Evolutionary conservation across 139 green algal genomes (phyloP), one percentile per base, ranked within the genome.

Genomic region (Mesotaenium endlicherianum): DNA sequence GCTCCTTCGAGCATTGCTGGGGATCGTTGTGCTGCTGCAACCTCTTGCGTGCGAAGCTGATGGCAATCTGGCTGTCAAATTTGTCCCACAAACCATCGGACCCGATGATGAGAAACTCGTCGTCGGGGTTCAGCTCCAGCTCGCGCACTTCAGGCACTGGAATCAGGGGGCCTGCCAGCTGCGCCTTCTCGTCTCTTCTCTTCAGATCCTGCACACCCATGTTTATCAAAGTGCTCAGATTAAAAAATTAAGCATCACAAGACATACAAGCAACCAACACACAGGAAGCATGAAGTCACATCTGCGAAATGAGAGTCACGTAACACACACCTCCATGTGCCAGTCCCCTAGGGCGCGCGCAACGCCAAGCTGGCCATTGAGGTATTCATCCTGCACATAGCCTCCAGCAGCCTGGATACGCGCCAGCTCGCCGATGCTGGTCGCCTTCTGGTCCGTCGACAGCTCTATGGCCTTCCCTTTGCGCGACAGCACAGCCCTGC

Each of bases 81-180:
- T 91, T 89, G 70, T 92, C 89, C 90, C 90, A 92, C 53, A 92
- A 80, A 1, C 90, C 90, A 58, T 92, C 90, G 72, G 89, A 92
- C 30, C 67, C 90, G 6, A 92, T 17, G 36, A 92, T 75, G 4
- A 92, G 60, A 45, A 92, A 92, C 86, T 92, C 90, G 79, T 92
- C 90, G 16, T 89, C 88, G 4, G 53, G n/a, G 20, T 20, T 47
- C 81, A 90, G 44, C 44, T 86, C 41, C 67, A 45, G 17, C 30
- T 88, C 44, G 8, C 42, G 36, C 40, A 89, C 70, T 30, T 88
- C 79, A n/a, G 84, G 79, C 34, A 59, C 78, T 5, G 78, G 43
- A 20, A 55, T 86, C 20, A 88, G 69, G 5, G 77, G 83, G 20
- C 75, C 77, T 40, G 31, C 44, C 26, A 55, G n/a, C 38, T 70